phyloP scores from a whole-genome alignment of 768 basidiomycete species.

The Cyclocybe aegerita region DNA sequence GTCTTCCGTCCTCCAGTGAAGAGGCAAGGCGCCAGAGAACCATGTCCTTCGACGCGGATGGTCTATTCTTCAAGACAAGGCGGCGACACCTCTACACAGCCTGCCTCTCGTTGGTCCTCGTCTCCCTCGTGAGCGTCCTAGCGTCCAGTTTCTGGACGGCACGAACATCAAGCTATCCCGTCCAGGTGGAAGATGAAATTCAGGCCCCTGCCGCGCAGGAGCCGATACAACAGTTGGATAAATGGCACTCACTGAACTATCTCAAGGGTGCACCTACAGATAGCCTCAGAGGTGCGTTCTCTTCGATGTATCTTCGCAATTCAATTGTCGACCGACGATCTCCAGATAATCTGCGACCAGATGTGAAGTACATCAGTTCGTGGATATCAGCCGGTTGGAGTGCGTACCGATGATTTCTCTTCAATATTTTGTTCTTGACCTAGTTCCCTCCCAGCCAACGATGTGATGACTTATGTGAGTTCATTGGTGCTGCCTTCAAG shows the following conservation, averaged over 20 bases:
- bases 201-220: not conserved
- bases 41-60: conserved; percentile 7
- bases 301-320: not conserved
- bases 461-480: conserved; percentile 71
- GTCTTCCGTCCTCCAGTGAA: not conserved
- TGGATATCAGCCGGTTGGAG: conserved; percentile 83
- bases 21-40: not conserved
- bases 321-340: not conserved
- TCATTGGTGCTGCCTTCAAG: not conserved
- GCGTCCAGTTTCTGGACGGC: conserved; percentile 14
- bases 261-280: conserved; percentile 53
- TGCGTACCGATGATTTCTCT: conserved; percentile 29
- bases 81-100: conserved; percentile 11
- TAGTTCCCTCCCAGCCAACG: conserved; percentile 62
- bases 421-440: conserved; percentile 37
- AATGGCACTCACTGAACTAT: conserved; percentile 16
- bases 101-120: conserved; percentile 12
- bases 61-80: conserved; percentile 5
- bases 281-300: conserved; percentile 51
- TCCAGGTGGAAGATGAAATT: not conserved
- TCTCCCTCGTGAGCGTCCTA: conserved; percentile 15
- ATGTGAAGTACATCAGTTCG: conserved; percentile 66
- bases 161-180: not conserved
- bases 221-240: conserved; percentile 3
- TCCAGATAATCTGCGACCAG: conserved; percentile 62